A percentile compares a stretch with the other conserved stretches of the same genome.
phyloP scores from a whole-genome alignment of 2,329 filamentous ascomycete genomes.

The Pleoardoris graminearum region DNA sequence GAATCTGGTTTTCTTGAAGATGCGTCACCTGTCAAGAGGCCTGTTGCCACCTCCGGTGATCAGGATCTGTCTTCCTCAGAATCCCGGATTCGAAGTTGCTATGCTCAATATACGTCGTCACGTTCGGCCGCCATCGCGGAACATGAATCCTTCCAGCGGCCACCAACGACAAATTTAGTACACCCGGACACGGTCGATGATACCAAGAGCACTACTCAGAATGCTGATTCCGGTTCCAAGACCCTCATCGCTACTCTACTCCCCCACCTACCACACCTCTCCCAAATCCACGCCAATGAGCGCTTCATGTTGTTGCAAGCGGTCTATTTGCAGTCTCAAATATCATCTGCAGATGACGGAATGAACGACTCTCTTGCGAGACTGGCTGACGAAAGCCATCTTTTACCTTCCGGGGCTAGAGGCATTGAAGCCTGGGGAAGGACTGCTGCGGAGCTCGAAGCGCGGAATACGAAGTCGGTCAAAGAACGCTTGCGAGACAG shows the following conservation, averaged over 20 bases:
- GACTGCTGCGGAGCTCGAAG: slow-evolving; percentile 26
- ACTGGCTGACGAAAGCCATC: slow-evolving; percentile 45
- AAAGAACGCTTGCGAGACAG: slow-evolving; percentile 25
- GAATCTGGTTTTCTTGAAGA: slow-evolving; percentile 41
- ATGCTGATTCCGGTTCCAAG: background rate
- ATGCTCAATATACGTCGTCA: slow-evolving; percentile 36
- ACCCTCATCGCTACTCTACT: slow-evolving; percentile 30
- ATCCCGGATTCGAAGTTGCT: slow-evolving; percentile 30
- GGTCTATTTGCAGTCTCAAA: slow-evolving; percentile 38
- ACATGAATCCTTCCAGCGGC: slow-evolving; percentile 25
- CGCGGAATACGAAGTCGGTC: slow-evolving; percentile 21
- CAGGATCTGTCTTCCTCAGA: slow-evolving; percentile 29
- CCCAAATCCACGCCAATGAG: slow-evolving; percentile 29
- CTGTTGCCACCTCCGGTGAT: background rate
- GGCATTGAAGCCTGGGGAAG: slow-evolving; percentile 32
- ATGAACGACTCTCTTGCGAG: slow-evolving; percentile 34
- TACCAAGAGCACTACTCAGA: background rate
- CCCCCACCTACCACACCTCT: slow-evolving; percentile 36
- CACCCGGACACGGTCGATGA: background rate
- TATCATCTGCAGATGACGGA: slow-evolving; percentile 37
- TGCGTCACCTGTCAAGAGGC: slow-evolving; percentile 37
- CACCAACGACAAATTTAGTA: background rate
- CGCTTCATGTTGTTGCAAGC: slow-evolving; percentile 40
- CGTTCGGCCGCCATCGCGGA: slow-evolving; percentile 27
- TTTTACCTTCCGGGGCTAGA: slow-evolving; percentile 39